Conservation (phyloP, 1,284 basidiomycete genomes). For the Salmacisia buchloeana region DNA sequence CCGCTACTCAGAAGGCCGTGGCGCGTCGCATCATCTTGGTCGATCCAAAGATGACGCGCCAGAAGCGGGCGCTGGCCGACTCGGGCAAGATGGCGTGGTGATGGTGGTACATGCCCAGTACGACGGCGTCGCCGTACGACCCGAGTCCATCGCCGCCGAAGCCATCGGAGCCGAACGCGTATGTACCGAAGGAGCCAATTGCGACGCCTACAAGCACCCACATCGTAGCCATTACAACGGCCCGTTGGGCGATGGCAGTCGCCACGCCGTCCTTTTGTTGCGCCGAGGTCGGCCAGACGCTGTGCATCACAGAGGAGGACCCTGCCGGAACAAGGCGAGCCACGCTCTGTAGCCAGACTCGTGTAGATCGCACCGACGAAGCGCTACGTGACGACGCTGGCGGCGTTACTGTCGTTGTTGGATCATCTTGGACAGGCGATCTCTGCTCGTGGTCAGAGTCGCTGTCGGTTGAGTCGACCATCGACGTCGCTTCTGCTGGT, state of each 20-base stretch:
- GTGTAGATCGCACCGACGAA: too few species aligned
- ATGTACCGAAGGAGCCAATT: background rate
- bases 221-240: too few species aligned
- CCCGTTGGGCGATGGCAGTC: too few species aligned
- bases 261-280: too few species aligned
- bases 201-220: too few species aligned
- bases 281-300: too few species aligned
- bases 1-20: too few species aligned
- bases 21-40: too few species aligned
- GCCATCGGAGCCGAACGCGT: background rate
- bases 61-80: background rate
- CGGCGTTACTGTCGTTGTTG: background rate
- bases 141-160: background rate
- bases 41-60: background rate
- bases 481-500: background rate
- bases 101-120: background rate
- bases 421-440: background rate
- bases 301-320: too few species aligned
- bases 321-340: constrained; percentile 5
- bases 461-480: too few species aligned
- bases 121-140: background rate
- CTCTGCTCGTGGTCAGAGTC: background rate
- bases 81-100: background rate
- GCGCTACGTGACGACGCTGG: too few species aligned
- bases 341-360: background rate